Percentiles rank a stretch among this genome's conserved stretches.
Evolutionary conservation across 495 filamentous ascomycete species (phyloP).

Genomic region (Xylaria castorea): DNA sequence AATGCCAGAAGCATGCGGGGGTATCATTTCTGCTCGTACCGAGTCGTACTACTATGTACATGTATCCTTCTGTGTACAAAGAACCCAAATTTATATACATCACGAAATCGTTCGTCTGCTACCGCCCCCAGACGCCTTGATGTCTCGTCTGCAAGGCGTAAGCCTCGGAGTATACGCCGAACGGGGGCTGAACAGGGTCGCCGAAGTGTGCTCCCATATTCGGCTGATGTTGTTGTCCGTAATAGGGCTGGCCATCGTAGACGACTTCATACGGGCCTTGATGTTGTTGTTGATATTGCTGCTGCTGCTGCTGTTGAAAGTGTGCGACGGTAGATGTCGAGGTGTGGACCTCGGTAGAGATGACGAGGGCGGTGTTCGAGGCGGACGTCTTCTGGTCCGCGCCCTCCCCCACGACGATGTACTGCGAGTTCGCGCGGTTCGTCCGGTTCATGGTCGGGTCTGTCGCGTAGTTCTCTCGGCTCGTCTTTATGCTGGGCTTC

Average conservation of each 20-base stretch:
- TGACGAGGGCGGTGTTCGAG: constrained; percentile 6
- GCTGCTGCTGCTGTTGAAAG: not conserved
- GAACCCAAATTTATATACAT: not conserved
- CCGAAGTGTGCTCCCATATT: not conserved
- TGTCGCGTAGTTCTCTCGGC: not conserved
- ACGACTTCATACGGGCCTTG: not conserved
- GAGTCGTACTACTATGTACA: constrained; percentile 1
- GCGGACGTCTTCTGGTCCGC: constrained; percentile 1
- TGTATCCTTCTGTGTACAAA: constrained; percentile 8
- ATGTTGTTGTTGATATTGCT: not conserved
- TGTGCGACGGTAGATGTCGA: not conserved
- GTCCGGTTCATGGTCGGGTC: constrained; percentile 9
- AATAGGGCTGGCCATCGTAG: not conserved
- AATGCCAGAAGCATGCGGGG: not conserved
- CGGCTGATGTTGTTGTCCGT: not conserved
- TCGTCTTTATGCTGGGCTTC: constrained; percentile 6
- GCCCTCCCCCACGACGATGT: constrained; percentile 1
- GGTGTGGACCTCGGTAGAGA: constrained; percentile 22
- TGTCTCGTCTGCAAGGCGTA: constrained; percentile 13
- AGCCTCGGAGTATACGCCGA: constrained; percentile 24
- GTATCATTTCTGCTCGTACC: constrained; percentile 13
- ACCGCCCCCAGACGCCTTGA: constrained; percentile 7
- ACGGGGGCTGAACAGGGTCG: not conserved
- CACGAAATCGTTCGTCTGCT: not conserved
- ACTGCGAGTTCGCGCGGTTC: constrained; percentile 12